These are phyloP conservation scores for Phytophthora cryptogea DNA, from an alignment of 352 stramenopile species.

Conservation along the genomic window DNA sequence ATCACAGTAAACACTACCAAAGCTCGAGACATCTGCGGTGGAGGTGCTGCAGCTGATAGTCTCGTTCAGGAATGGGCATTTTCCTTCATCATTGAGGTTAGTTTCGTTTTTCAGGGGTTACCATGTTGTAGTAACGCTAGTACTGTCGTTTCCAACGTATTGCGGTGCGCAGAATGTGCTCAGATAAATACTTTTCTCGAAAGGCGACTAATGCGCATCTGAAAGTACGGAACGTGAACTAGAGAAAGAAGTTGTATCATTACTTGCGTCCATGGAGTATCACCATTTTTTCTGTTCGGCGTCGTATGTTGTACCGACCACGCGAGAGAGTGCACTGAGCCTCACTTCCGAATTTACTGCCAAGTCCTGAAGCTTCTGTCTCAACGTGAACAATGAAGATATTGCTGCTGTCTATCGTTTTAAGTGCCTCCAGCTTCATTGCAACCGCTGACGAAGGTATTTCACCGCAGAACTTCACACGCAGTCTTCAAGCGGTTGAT, in stretches of 20 bases:
- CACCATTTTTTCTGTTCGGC: background rate
- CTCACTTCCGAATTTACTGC: background rate
- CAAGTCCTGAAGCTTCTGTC: background rate
- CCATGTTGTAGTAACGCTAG: background rate
- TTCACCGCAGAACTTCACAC: slow-evolving; percentile 1
- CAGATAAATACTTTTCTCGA: background rate
- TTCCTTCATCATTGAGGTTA: no score
- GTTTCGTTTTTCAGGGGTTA: background rate
- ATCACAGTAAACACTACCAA: background rate
- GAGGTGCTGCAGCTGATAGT: no score
- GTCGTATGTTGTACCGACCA: background rate
- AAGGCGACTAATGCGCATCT: background rate
- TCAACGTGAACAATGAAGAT: slow-evolving; percentile 7
- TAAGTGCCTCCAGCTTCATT: background rate
- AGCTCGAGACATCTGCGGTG: slow-evolving; percentile 1
- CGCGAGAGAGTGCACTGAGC: background rate
- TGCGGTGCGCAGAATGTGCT: background rate
- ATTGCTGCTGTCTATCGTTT: background rate
- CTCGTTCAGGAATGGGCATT: no score
- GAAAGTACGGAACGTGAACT: background rate
- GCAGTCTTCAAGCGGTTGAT: slow-evolving; percentile 12
- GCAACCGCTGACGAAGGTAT: background rate
- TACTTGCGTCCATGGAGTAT: background rate
- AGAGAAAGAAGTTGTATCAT: background rate
- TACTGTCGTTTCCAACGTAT: background rate